A percentile compares a stretch with the other conserved stretches of the same genome.
Evolutionary conservation across 805 yeast genomes (phyloP).

Genomic region (Candida awuae): DNA sequence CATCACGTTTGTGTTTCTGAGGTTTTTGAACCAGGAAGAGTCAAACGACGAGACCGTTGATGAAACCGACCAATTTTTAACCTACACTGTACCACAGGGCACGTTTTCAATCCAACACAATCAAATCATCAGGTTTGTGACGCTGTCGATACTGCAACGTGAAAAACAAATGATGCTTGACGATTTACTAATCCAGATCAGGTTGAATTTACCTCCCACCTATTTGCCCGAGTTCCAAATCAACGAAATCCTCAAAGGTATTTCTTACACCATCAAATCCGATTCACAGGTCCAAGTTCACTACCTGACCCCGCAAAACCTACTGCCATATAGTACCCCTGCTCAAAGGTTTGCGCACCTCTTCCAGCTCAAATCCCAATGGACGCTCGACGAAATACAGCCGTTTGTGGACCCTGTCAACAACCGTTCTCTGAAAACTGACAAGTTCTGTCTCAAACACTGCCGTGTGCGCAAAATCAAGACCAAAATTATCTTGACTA

Average conservation of each 20-base stretch:
- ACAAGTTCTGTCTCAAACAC: slow-evolving; percentile 52
- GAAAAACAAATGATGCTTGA: slow-evolving; percentile 21
- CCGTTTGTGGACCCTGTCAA: slow-evolving; percentile 61
- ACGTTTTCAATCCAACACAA: slow-evolving; percentile 10
- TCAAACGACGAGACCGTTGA: not conserved
- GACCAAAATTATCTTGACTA: not conserved
- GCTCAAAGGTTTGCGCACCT: slow-evolving; percentile 42
- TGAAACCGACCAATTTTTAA: not conserved
- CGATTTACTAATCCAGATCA: slow-evolving; percentile 59
- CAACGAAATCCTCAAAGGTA: slow-evolving; percentile 35
- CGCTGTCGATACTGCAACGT: slow-evolving; percentile 5
- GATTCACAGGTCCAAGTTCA: slow-evolving; percentile 3
- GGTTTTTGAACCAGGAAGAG: not conserved
- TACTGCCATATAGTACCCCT: slow-evolving; percentile 34
- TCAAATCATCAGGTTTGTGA: slow-evolving; percentile 15
- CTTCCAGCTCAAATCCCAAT: slow-evolving; percentile 45
- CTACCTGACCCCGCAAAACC: slow-evolving; percentile 24
- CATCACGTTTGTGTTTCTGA: not conserved
- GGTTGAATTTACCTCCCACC: slow-evolving; percentile 54
- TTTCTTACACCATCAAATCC: slow-evolving; percentile 25
- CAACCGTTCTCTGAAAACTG: slow-evolving; percentile 34
- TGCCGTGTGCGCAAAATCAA: slow-evolving; percentile 41
- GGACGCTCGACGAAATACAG: slow-evolving; percentile 54
- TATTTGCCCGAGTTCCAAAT: slow-evolving; percentile 42
- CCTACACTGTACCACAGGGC: not conserved